A percentile compares a stretch with the other conserved stretches of the same genome.
These are phyloP conservation scores for Fulvia fulva DNA, from an alignment of 2,329 filamentous ascomycete species.

Conservation along the genomic window DNA sequence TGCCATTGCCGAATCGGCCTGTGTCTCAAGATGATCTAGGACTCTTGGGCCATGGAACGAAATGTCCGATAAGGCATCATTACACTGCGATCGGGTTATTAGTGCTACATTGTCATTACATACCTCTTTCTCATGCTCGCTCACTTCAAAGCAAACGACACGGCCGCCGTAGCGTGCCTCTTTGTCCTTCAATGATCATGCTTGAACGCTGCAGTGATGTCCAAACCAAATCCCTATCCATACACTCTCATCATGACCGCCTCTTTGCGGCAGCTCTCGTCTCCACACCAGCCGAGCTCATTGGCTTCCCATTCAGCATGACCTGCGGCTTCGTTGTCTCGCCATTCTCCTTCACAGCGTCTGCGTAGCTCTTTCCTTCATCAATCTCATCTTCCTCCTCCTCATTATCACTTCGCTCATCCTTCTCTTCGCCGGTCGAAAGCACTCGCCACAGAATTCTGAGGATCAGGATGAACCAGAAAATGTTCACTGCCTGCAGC, in stretches of 20 bases:
- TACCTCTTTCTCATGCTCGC: not conserved
- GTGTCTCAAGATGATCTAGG: too few species aligned
- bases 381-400: constrained; percentile 43
- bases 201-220: not conserved
- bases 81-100: not conserved
- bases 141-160: not conserved
- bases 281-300: not conserved
- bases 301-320: constrained; percentile 8
- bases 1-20: too few species aligned
- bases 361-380: constrained; percentile 8
- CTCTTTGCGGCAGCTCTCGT: not conserved
- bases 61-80: not conserved
- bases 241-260: not conserved
- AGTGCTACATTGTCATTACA: not conserved
- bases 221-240: not conserved
- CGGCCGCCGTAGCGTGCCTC: not conserved
- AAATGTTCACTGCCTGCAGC: constrained; percentile 72
- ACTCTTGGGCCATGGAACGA: too few species aligned
- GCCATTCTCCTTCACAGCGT: constrained; percentile 2
- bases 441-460: constrained; percentile 70
- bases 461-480: constrained; percentile 76
- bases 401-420: constrained; percentile 71
- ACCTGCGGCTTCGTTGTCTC: constrained; percentile 1
- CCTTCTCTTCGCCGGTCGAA: constrained; percentile 57
- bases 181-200: not conserved